Base-by-base conservation (phyloP, 768 basidiomycete species). In the Lentinula aciculospora region DNA sequence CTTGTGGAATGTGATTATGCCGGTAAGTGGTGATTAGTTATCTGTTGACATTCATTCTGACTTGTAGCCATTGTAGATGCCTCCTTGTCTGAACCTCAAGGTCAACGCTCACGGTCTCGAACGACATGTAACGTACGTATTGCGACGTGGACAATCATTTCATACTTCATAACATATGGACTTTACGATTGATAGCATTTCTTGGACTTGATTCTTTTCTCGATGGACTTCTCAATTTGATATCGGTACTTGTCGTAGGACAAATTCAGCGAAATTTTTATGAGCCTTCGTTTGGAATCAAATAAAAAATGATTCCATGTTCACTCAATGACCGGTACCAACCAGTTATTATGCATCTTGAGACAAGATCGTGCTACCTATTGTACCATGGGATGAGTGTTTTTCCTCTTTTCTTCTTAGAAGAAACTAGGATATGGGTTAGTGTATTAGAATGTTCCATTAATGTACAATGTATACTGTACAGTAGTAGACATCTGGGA, bases 1-100 rank as follows among this genome's bases (percentile, higher is more conserved):
- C 65, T 50, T 88, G 86, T 63, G 83, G 83, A 21, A 67, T 84
- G 21, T 44, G n/a, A 23, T 21, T n/a, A 9, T 23, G n/a, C 42
- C 23, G 42, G 42, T 44, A 8, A 9, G 42, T 19, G n/a, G n/a
- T n/a, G n/a, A n/a, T n/a, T n/a, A n/a, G n/a, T 5, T 6, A 23
- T 44, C 42, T 21, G n/a, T 44, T 21, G 8, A 25, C 2, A 44
- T 44, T 6, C 17, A 17, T 39, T 17, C 17, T 39, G 6, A 39
- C n/a, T 39, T 15, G 15, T 6, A 39, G 7, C 13, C 37, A 39
- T 17, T 17, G 15, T n/a, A 39, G 37, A 39, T 39, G 5, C 6
- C 17, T 17, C 39, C 39, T 19, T 17, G 39, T 5, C 1, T 40
- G 6, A 19, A 13, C 15, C 39, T 17, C 17, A 5, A 12, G 39